Evolutionary conservation across 352 stramenopile genomes (phyloP).

Genomic region (Pythium phragmitis): DNA sequence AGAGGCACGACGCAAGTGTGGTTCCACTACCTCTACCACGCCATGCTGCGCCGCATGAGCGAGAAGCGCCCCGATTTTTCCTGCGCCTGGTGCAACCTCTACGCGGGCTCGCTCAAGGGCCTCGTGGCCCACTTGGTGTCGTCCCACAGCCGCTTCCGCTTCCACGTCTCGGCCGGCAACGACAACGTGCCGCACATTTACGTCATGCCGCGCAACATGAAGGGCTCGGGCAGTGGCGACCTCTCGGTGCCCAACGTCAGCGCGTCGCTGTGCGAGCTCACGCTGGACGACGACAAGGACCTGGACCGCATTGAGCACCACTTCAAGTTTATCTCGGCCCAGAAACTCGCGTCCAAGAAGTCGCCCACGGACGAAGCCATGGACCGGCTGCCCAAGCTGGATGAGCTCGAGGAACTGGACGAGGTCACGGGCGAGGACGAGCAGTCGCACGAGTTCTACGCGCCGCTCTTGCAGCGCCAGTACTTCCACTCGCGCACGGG

Average conservation of each 20-base stretch:
- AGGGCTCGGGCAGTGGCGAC: neutral
- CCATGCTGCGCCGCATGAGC: slow-evolving; percentile 73
- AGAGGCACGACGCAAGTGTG: slow-evolving; percentile 40
- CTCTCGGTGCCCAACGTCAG: slow-evolving; percentile 18
- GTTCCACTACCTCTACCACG: slow-evolving; percentile 86
- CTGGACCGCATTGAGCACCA: slow-evolving; percentile 62
- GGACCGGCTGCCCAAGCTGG: slow-evolving; percentile 35
- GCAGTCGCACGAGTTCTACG: slow-evolving; percentile 70
- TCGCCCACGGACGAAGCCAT: slow-evolving; percentile 17
- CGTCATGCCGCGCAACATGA: slow-evolving; percentile 49
- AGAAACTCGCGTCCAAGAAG: slow-evolving; percentile 17
- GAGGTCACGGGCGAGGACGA: slow-evolving; percentile 52
- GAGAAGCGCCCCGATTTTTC: slow-evolving; percentile 82
- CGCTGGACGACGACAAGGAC: slow-evolving; percentile 46
- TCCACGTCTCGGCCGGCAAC: slow-evolving; percentile 73
- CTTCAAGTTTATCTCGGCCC: slow-evolving; percentile 55
- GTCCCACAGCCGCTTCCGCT: slow-evolving; percentile 77
- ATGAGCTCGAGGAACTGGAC: slow-evolving; percentile 62
- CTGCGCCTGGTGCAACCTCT: slow-evolving; percentile 85
- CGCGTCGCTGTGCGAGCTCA: slow-evolving; percentile 53
- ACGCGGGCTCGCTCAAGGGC: slow-evolving; percentile 63
- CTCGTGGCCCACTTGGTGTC: slow-evolving; percentile 75
- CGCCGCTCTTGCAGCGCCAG: slow-evolving; percentile 72
- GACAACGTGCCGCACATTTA: slow-evolving; percentile 85
- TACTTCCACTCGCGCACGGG: slow-evolving; percentile 89